phyloP scores from a whole-genome alignment of 352 stramenopile genomes.

The Phytophthora podocarpi region DNA sequence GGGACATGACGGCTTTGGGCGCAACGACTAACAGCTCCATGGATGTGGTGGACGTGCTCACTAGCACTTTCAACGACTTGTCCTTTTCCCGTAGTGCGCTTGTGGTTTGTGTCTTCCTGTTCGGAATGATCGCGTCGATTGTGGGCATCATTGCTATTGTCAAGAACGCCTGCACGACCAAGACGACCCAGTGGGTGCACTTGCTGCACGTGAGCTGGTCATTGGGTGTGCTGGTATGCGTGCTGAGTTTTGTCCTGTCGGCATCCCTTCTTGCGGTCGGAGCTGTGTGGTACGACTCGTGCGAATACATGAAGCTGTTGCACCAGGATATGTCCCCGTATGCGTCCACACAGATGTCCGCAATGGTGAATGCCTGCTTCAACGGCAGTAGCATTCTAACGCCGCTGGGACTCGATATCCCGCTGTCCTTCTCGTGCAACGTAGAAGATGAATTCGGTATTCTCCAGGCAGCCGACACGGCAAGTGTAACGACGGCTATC shows the following conservation, averaged over 20 bases:
- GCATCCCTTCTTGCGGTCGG: conserved; percentile 74
- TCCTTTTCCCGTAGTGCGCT: conserved; percentile 77
- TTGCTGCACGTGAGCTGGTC: conserved; percentile 80
- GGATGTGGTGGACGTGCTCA: conserved; percentile 59
- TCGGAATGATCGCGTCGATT: conserved; percentile 69
- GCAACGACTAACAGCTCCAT: conserved; percentile 63
- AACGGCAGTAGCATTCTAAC: conserved; percentile 63
- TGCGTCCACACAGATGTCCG: conserved; percentile 58
- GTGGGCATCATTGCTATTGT: conserved; percentile 72
- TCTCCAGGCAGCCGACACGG: conserved; percentile 51
- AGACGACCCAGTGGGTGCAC: conserved; percentile 75
- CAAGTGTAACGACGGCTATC: conserved; percentile 41
- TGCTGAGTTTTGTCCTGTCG: conserved; percentile 79
- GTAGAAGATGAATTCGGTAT: conserved; percentile 64
- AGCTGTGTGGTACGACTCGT: conserved; percentile 81
- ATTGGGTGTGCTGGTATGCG: conserved; percentile 74
- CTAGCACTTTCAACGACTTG: conserved; percentile 73
- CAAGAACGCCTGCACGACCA: conserved; percentile 73
- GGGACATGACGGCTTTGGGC: conserved; percentile 56
- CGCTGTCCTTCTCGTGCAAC: conserved; percentile 66
- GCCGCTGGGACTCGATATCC: conserved; percentile 56
- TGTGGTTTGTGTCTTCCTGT: conserved; percentile 81
- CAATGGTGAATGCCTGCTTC: conserved; percentile 76
- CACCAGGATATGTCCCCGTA: conserved; percentile 77
- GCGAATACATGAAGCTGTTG: conserved; percentile 84